Base-by-base conservation (phyloP, 495 filamentous ascomycete species). In the Cercophora scortea region DNA sequence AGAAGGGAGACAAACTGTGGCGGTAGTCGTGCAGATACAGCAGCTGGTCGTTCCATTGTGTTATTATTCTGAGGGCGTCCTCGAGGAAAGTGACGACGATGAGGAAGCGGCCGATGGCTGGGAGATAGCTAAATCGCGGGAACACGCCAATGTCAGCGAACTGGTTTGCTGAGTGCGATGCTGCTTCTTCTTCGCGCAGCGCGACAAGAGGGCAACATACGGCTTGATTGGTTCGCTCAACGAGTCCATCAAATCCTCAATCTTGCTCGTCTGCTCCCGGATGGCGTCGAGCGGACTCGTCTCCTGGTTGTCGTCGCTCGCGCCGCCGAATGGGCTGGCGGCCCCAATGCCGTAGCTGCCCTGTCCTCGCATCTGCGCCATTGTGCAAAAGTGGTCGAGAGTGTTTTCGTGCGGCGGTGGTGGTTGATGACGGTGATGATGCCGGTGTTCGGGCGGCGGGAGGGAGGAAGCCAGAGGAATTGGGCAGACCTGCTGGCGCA, bases 11-110 rank as follows among this genome's bases (percentile, higher is more conserved):
- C 75, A 63, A 63, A 98, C 93, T 96, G 67, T 89, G 83, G 61
- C 94, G 80, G 75, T 94, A 96, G 61, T 95, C 89, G 65, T 86
- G 84, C 44, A 98, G 84, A 64, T 96, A 98, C 32, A 87, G 71
- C 34, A 98, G 82, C 77, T 98, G 93, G 70, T 97, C 93, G 67
- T 64, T 84, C 93, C 93, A 98, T 85, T 98, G 93, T 56, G 94
- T 97, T 63, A 97, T 76, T 66, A 98, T 98, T 68, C 93, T 82
- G 40, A 98, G 73, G 34, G 91, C 88, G 74, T 98, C 93, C 72
- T 98, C 93, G 54, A 98, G 79, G 76, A 98, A 98, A 56, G 93
- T 98, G 51, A 96, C 93, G 32, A 98, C 93, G 60, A 98, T 98
- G 59, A 98, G 74, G 72, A 97, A 97, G 42, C 93, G 88, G 39